Evolutionary conservation across 495 filamentous ascomycete genomes (phyloP), one percentile per base, ranked within the genome.

Genomic region (Mycothermus thermophilus): DNA sequence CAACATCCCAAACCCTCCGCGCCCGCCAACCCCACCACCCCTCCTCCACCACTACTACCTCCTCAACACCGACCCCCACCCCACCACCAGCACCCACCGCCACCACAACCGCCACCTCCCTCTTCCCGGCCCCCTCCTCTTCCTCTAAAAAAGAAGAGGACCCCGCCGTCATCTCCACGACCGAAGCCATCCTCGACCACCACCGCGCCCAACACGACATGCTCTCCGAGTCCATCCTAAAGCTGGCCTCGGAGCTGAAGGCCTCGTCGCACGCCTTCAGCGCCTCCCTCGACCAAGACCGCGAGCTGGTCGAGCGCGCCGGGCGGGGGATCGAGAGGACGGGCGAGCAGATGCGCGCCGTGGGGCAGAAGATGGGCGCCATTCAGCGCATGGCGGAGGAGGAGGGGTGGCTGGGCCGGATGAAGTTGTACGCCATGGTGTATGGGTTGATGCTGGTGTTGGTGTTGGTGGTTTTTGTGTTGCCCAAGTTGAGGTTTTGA

Each of bases 401-500:
- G 8, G 74, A 77, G 51, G 86, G 86, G 1, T 88, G 78, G 80
- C 86, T 72, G 80, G 86, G 80, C 12, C 52, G 86, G 34, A 72
- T 93, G 64, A 64, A 82, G 67, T 62, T 93, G 32, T 93, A 92
- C 67, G 77, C 64, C 10, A 78, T 78, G 66, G 86, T 94, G 30
- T 77, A 75, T 34, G 83, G 74, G 33, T 42, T 93, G 45, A 83
- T 80, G 74, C 48, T 90, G 11, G 54, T 79, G 25, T 70, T 82
- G 2, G 55, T 93, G 11, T 41, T 83, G 51, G 54, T 94, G 40
- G 83, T 93, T 2, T 83, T 77, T 60, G 66, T 88, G 37, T 57
- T 79, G 46, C 86, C 86, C 8, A 94, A 93, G 67, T 55, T 93
- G 48, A 63, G 86, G 56, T 90, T 93, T 53, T 93, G 18, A 30